These are phyloP conservation scores for Venturia effusa DNA, from an alignment of 2,329 filamentous ascomycete genomes.

Conservation along the genomic window DNA sequence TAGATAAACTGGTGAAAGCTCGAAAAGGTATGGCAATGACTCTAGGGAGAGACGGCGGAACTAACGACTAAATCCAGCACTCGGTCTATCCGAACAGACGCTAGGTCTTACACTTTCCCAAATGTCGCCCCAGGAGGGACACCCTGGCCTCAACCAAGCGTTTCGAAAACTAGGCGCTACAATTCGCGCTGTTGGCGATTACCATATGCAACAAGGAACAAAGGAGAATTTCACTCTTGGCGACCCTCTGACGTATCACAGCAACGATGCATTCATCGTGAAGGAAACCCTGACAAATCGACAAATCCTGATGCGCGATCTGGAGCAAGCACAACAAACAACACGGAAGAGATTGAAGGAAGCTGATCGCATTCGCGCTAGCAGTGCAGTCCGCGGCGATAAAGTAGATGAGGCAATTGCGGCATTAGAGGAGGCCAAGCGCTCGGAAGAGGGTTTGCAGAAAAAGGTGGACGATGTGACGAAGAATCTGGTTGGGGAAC, in stretches of 20 bases:
- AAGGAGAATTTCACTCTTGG: constrained; percentile 91
- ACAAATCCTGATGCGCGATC: constrained; percentile 88
- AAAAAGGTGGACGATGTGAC: constrained; percentile 86
- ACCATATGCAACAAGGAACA: constrained; percentile 90
- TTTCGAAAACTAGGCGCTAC: constrained; percentile 93
- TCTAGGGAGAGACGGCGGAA: constrained; percentile 20
- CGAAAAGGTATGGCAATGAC: constrained; percentile 57
- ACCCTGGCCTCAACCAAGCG: constrained; percentile 75
- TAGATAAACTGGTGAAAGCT: constrained; percentile 87
- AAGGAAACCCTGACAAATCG: constrained; percentile 97
- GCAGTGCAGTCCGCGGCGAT: constrained; percentile 76
- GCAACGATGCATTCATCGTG: constrained; percentile 90
- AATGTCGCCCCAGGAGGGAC: constrained; percentile 84
- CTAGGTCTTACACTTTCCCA: constrained; percentile 81
- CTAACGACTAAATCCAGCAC: constrained; percentile 41
- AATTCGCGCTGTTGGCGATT: constrained; percentile 88
- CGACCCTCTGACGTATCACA: constrained; percentile 90
- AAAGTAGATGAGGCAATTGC: constrained; percentile 98
- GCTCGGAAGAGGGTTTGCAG: constrained; percentile 67
- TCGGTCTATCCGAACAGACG: constrained; percentile 85
- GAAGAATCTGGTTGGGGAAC: constrained; percentile 76
- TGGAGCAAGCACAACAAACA: constrained; percentile 78
- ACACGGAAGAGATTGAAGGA: constrained; percentile 75
- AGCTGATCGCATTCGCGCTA: constrained; percentile 79
- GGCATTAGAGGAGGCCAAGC: constrained; percentile 76